These are phyloP conservation scores for Haematococcus lacustris DNA, from an alignment of 139 green algal genomes.

Conservation along the genomic window DNA sequence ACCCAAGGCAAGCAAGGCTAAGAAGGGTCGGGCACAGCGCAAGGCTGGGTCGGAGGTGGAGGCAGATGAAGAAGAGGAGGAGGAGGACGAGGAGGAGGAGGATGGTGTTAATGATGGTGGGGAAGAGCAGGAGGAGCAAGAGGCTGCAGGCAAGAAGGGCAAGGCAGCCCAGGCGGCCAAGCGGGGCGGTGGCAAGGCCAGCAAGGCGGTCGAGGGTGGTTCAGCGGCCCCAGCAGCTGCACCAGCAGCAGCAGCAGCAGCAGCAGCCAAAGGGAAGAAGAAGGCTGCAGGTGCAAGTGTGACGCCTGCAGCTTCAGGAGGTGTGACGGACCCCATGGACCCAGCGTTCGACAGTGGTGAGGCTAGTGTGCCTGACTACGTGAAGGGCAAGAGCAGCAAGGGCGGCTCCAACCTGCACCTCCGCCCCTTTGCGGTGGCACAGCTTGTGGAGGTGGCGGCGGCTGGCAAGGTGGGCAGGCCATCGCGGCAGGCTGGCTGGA, in stretches of 20 bases:
- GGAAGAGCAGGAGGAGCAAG: slow-evolving; percentile 1
- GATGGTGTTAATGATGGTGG: slow-evolving; percentile 2
- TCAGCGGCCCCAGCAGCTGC: no score
- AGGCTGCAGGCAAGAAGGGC: neutral
- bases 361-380: neutral
- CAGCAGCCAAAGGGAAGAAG: neutral
- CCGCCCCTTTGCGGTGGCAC: slow-evolving; percentile 60
- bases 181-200: slow-evolving; percentile 14
- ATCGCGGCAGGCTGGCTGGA: neutral
- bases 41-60: neutral
- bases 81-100: neutral
- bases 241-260: no score
- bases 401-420: slow-evolving; percentile 60
- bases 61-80: neutral
- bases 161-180: neutral
- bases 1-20: neutral
- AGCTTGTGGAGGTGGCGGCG: slow-evolving; percentile 17
- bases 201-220: slow-evolving; percentile 11
- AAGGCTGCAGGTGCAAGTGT: no score
- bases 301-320: neutral
- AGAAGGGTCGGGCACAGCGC: neutral
- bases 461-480: neutral
- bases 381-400: neutral
- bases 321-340: neutral
- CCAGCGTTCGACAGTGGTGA: neutral